phyloP scores from a whole-genome alignment of 176 grass and related monocot genomes.

The Juncus inflexus region DNA sequence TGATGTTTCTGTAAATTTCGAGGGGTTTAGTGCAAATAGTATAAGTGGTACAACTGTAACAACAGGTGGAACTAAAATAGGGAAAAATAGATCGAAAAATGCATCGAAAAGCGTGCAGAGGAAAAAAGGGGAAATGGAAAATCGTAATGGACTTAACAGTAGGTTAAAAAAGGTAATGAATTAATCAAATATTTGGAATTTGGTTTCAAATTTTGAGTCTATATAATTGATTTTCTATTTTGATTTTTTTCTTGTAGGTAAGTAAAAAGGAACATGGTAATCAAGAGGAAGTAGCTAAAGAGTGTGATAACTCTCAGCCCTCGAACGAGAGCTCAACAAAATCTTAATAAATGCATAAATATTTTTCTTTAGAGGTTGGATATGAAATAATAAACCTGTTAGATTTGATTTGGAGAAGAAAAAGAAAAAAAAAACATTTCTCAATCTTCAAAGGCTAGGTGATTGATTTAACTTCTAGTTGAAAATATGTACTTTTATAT shows the following conservation, averaged over 20 bases:
- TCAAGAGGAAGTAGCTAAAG: constrained; percentile 24
- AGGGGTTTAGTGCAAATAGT: constrained; percentile 37
- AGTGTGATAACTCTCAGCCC: constrained; percentile 36
- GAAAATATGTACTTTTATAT: too few species aligned
- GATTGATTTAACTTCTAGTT: too few species aligned
- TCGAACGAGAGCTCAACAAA: constrained; percentile 51
- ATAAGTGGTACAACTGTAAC: constrained; percentile 31
- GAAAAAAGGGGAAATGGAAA: constrained; percentile 45
- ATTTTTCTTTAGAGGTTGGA: constrained; percentile 13
- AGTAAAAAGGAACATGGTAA: constrained; percentile 66
- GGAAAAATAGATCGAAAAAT: constrained; percentile 45
- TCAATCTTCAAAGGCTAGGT: too few species aligned
- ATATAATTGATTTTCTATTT: neutral
- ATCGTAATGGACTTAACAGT: constrained; percentile 15
- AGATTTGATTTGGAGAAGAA: too few species aligned
- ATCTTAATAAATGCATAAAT: constrained; percentile 10
- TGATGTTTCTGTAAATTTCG: constrained; percentile 82
- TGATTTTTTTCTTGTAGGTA: constrained; percentile 35
- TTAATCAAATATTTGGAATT: neutral
- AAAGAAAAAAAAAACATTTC: too few species aligned
- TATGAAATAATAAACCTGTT: too few species aligned
- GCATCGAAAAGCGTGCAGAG: constrained; percentile 38
- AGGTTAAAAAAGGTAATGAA: constrained; percentile 64
- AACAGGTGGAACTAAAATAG: constrained; percentile 32
- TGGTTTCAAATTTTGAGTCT: neutral